These are phyloP conservation scores for Candida ulmi DNA, from an alignment of 805 yeast species.

Conservation along the genomic window DNA sequence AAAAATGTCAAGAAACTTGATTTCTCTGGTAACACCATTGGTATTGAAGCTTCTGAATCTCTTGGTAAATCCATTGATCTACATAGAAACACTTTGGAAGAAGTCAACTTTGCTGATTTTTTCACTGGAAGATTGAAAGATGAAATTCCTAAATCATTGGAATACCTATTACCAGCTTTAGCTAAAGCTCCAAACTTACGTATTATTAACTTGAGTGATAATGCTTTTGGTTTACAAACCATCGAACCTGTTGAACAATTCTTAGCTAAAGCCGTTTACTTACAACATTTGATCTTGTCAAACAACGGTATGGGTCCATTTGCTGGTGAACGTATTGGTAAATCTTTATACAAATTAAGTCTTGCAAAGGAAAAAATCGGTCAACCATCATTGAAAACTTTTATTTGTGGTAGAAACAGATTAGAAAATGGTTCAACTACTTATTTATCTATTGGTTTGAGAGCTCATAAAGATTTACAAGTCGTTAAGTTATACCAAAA, in stretches of 20 bases:
- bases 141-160: slow-evolving; percentile 85
- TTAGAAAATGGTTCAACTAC: slow-evolving; percentile 91
- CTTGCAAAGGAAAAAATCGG: slow-evolving; percentile 47
- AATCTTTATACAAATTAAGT: slow-evolving; percentile 70
- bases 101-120: slow-evolving; percentile 82
- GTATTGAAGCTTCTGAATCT: slow-evolving; percentile 78
- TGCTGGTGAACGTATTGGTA: slow-evolving; percentile 93
- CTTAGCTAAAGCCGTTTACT: slow-evolving; percentile 65
- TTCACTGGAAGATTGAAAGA: slow-evolving; percentile 93
- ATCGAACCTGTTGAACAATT: slow-evolving; percentile 83
- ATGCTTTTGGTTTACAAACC: slow-evolving; percentile 95
- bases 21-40: slow-evolving; percentile 90
- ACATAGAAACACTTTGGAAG: slow-evolving; percentile 44
- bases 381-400: slow-evolving; percentile 61
- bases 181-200: slow-evolving; percentile 61
- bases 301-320: slow-evolving; percentile 98
- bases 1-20: slow-evolving; percentile 50
- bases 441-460: slow-evolving; percentile 78
- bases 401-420: slow-evolving; percentile 95
- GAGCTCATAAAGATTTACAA: slow-evolving; percentile 69
- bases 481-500: slow-evolving; percentile 84
- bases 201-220: slow-evolving; percentile 82
- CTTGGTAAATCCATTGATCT: slow-evolving; percentile 51
- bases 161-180: slow-evolving; percentile 66
- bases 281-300: slow-evolving; percentile 82